Evolutionary conservation across 2,329 filamentous ascomycete genomes (phyloP).

Genomic region (Colletotrichum karsti): DNA sequence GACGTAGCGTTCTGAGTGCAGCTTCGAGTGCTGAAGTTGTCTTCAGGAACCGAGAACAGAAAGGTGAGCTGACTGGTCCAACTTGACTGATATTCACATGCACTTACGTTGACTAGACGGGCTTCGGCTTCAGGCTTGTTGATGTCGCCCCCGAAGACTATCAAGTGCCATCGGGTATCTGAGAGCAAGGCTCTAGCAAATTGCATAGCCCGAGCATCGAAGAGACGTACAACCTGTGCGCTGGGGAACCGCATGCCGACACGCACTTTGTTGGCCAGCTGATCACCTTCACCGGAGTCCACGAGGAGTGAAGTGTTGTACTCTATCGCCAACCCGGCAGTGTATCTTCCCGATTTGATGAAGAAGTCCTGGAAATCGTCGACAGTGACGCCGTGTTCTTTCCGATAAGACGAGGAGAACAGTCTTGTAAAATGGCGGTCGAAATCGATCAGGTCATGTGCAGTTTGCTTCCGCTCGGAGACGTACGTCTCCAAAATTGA

Average conservation of each 20-base stretch:
- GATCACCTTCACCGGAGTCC: conserved; percentile 35
- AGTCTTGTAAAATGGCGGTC: conserved; percentile 90
- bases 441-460: conserved; percentile 85
- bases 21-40: neutral
- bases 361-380: conserved; percentile 66
- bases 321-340: conserved; percentile 63
- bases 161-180: conserved; percentile 51
- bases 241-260: conserved; percentile 67
- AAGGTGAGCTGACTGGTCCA: neutral
- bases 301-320: conserved; percentile 62
- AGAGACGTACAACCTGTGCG: conserved; percentile 66
- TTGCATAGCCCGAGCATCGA: conserved; percentile 66
- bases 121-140: neutral
- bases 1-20: neutral
- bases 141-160: neutral
- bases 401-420: conserved; percentile 67
- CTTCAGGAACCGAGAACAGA: neutral
- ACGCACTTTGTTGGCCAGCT: conserved; percentile 49
- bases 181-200: conserved; percentile 59
- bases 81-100: fast-evolving
- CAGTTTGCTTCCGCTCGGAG: conserved; percentile 83
- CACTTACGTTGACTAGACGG: neutral
- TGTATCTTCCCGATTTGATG: conserved; percentile 65
- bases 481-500: conserved; percentile 86
- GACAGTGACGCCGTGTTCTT: conserved; percentile 47